Base-by-base conservation (phyloP, 176 grass and related monocot species). In the Secale cereale region DNA sequence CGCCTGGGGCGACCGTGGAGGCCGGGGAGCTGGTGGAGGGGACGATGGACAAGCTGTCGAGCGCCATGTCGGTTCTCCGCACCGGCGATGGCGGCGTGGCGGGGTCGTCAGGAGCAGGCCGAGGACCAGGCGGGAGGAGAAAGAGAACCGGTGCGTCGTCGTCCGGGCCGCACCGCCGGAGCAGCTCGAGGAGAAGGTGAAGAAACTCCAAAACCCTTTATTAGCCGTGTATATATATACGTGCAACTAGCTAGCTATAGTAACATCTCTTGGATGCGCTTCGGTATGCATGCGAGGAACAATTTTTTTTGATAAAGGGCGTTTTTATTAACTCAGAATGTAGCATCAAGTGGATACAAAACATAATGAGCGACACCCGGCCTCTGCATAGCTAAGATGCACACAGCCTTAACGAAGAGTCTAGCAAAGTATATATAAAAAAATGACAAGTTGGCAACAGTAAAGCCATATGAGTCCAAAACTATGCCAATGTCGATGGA, bases 151-250 rank as follows among this genome's bases (percentile, higher is more conserved):
- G 61, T 16, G 40, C 39, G 0, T 57, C 63, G 4, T 62, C 30
- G 0, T 16, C 70, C 15, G 73, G 54, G 33, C 82, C 74, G 82
- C 86, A 76, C 71, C 76, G 79, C 62, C 78, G 86, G 72, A 84
- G 26, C 37, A 52, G 27, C 62, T 77, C 37, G 8, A 57, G 84
- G 77, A 87, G 86, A 81, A 96, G 94, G 94, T 96, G 87, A 82
- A 75, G 11, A 84, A 61, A 46, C 11, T 23, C 19, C 7, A 73
- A 68, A 80, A 33, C 73, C 12, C 72, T n/a, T 37, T 17, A 40
- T 28, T 43, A 56, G 65, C 70, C 71, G 70, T 48, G n/a, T n/a
- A n/a, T n/a, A n/a, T n/a, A n/a, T n/a, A n/a, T n/a, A 31, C 30
- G 30, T 31, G 30, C 30, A 31, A 31, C 30, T 31, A 87, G 57